Evolutionary conservation across 129 eudicot species (phyloP).

Genomic region (Ambrosia trifida): DNA sequence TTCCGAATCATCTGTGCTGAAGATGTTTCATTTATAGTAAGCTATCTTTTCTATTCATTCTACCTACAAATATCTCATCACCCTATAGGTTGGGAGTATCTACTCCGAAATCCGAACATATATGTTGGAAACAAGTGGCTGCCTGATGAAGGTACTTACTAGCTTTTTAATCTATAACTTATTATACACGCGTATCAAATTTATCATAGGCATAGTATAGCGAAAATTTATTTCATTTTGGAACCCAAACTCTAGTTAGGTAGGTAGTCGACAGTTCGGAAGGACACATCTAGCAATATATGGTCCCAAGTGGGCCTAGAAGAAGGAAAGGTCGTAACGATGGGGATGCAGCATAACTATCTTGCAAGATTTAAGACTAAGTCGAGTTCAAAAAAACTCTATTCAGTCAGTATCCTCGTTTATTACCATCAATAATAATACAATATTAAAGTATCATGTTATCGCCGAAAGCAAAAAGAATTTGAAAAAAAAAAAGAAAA

Average conservation of each 20-base stretch:
- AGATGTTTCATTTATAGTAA: constrained; percentile 74
- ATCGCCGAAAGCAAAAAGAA: constrained; percentile 1
- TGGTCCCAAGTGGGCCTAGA: too few species aligned
- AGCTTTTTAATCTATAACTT: constrained; percentile 6
- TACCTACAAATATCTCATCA: constrained; percentile 2
- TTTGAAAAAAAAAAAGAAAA: constrained; percentile 9
- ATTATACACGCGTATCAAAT: not conserved
- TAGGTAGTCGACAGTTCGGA: too few species aligned
- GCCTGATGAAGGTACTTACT: constrained; percentile 66
- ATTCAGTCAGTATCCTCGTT: not conserved
- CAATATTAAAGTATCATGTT: not conserved
- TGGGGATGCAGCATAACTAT: too few species aligned
- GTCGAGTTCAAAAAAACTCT: too few species aligned
- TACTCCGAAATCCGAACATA: constrained; percentile 68
- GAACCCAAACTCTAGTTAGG: too few species aligned
- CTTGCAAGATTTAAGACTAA: too few species aligned
- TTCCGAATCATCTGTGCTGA: constrained; percentile 68
- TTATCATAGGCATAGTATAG: not conserved
- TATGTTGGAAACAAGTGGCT: constrained; percentile 80
- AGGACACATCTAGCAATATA: too few species aligned
- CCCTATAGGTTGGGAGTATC: constrained; percentile 77
- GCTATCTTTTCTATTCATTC: constrained; percentile 22
- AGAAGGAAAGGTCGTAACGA: too few species aligned
- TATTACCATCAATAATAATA: not conserved
- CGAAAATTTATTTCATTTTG: not conserved